Percentiles rank a stretch among this genome's conserved stretches.
Evolutionary conservation across 805 yeast species (phyloP).

Genomic region (Wickerhamiella azymoides): DNA sequence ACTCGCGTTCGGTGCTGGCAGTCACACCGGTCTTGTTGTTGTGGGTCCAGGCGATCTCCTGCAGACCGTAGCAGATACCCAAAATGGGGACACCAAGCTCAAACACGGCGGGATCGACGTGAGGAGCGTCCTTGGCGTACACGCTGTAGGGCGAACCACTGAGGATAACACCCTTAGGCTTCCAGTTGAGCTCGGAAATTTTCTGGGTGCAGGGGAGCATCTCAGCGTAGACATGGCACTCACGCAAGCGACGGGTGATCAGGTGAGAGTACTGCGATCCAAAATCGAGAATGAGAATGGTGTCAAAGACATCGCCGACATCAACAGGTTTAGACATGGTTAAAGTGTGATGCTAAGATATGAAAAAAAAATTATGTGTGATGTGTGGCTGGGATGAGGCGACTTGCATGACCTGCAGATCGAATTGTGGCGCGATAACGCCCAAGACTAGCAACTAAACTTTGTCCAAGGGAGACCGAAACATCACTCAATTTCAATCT

Average conservation of each 20-base stretch:
- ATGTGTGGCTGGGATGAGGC: background rate
- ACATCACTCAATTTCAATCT: background rate
- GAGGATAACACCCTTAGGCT: slow-evolving; percentile 88
- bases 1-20: slow-evolving; percentile 94
- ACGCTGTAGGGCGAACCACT: slow-evolving; percentile 98
- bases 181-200: slow-evolving; percentile 81
- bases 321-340: slow-evolving; percentile 25
- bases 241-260: slow-evolving; percentile 94
- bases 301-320: slow-evolving; percentile 85
- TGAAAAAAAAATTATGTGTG: background rate
- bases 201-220: slow-evolving; percentile 99
- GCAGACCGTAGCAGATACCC: slow-evolving; percentile 99
- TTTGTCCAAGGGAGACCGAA: too few species aligned
- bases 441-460: too few species aligned
- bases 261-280: slow-evolving; percentile 97
- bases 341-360: background rate
- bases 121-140: slow-evolving; percentile 90
- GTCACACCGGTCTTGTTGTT: slow-evolving; percentile 81
- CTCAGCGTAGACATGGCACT: slow-evolving; percentile 95
- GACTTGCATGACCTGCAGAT: background rate
- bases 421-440: background rate
- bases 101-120: slow-evolving; percentile 89
- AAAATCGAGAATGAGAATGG: slow-evolving; percentile 92
- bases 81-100: slow-evolving; percentile 83
- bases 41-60: slow-evolving; percentile 89